Evolutionary conservation across 2,329 filamentous ascomycete species (phyloP).

Genomic region (Biscogniauxia marginata): DNA sequence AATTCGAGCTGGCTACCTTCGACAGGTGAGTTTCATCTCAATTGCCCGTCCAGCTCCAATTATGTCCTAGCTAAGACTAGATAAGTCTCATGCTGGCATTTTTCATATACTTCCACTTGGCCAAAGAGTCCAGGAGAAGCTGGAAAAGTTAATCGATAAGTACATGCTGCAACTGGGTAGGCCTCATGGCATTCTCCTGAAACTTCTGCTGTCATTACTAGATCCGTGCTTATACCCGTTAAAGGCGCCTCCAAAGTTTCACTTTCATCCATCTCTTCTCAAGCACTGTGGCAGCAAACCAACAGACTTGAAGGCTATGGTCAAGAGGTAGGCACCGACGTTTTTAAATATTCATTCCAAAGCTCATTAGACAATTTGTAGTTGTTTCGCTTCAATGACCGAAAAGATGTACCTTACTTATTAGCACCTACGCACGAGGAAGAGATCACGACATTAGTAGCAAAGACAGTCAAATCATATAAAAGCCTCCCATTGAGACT

Average conservation of each 20-base stretch:
- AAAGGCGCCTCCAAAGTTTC: slow-evolving; percentile 51
- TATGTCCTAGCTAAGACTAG: not conserved
- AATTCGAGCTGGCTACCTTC: slow-evolving; percentile 69
- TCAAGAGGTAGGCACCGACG: slow-evolving; percentile 63
- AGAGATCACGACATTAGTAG: slow-evolving; percentile 84
- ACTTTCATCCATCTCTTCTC: slow-evolving; percentile 81
- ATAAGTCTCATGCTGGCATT: slow-evolving; percentile 74
- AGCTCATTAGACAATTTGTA: slow-evolving; percentile 38
- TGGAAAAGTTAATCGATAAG: slow-evolving; percentile 81
- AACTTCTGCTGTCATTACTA: not conserved
- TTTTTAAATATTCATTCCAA: not conserved
- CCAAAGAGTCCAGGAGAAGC: slow-evolving; percentile 80
- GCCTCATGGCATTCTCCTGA: slow-evolving; percentile 12
- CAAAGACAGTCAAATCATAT: slow-evolving; percentile 72
- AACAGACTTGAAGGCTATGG: slow-evolving; percentile 72
- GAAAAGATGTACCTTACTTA: slow-evolving; percentile 71
- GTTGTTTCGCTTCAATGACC: slow-evolving; percentile 78
- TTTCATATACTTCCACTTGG: slow-evolving; percentile 92
- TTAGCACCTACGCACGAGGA: slow-evolving; percentile 95
- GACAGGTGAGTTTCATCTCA: slow-evolving; percentile 53
- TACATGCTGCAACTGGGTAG: slow-evolving; percentile 77
- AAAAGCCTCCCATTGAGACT: slow-evolving; percentile 81
- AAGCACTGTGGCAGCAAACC: slow-evolving; percentile 78
- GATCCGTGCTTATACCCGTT: slow-evolving; percentile 10
- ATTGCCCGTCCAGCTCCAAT: not conserved